Evolutionary conservation across 768 basidiomycete species (phyloP).

Genomic region (Pleurotus pulmonarius): DNA sequence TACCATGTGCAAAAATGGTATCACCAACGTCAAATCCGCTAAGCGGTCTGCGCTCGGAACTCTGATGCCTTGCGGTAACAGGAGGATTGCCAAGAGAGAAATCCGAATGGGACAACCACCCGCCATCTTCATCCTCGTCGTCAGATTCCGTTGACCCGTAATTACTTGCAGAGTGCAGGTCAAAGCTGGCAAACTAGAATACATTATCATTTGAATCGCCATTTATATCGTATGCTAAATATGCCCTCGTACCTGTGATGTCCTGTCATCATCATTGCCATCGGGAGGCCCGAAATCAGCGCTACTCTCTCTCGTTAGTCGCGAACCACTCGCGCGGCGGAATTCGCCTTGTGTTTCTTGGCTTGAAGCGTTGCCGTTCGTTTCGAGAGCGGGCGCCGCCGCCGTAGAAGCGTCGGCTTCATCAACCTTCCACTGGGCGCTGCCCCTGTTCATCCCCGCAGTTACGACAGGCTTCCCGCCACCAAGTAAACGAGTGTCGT

Average conservation of each 20-base stretch:
- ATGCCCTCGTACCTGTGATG: slow-evolving; percentile 36
- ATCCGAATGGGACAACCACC: slow-evolving; percentile 78
- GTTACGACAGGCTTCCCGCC: slow-evolving; percentile 75
- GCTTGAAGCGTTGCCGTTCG: not conserved
- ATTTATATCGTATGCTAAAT: slow-evolving; percentile 3
- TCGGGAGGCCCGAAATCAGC: slow-evolving; percentile 64
- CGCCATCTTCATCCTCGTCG: slow-evolving; percentile 76
- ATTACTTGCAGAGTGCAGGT: slow-evolving; percentile 62
- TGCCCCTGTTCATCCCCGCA: slow-evolving; percentile 22
- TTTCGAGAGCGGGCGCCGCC: not conserved
- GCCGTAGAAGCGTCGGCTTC: slow-evolving; percentile 44
- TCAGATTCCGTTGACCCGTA: slow-evolving; percentile 42
- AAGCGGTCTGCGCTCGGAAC: slow-evolving; percentile 39
- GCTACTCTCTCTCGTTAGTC: slow-evolving; percentile 44
- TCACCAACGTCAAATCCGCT: slow-evolving; percentile 53
- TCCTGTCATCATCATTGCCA: slow-evolving; percentile 45
- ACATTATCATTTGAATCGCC: not conserved
- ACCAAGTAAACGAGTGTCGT: slow-evolving; percentile 76
- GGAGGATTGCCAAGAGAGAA: slow-evolving; percentile 55
- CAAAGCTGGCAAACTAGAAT: slow-evolving; percentile 75
- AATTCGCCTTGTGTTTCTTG: slow-evolving; percentile 52
- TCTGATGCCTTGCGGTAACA: slow-evolving; percentile 41
- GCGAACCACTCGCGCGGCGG: slow-evolving; percentile 39
- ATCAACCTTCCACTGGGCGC: slow-evolving; percentile 64
- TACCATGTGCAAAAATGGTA: not conserved